phyloP scores from a whole-genome alignment of 164 flowering plant species.

The Vitis amurensis region DNA sequence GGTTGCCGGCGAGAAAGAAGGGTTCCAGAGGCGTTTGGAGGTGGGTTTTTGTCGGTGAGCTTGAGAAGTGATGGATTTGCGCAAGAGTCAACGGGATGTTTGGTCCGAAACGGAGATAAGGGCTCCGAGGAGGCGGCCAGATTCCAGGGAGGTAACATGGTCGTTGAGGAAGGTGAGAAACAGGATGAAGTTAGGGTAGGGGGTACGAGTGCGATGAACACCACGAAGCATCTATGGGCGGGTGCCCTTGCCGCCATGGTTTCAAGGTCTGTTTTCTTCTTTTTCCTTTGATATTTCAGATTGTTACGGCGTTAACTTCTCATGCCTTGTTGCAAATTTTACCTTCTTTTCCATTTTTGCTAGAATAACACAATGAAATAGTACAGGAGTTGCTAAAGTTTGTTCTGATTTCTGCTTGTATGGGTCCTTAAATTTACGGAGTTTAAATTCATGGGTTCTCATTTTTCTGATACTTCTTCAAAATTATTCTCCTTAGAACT shows the following conservation, averaged over 20 bases:
- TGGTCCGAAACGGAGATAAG: slow-evolving; percentile 24
- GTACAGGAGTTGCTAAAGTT: too few relatives aligned
- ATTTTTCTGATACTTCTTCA: too few relatives aligned
- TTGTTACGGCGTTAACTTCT: too few relatives aligned
- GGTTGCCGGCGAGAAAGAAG: not conserved
- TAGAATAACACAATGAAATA: too few relatives aligned
- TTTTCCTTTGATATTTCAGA: not conserved
- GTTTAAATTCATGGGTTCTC: too few relatives aligned
- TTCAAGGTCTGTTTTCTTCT: slow-evolving; percentile 55
- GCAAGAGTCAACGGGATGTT: slow-evolving; percentile 13
- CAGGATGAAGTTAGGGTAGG: slow-evolving; percentile 24
- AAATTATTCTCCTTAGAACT: too few relatives aligned
- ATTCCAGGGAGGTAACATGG: slow-evolving; percentile 5
- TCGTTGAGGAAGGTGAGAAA: slow-evolving; percentile 12
- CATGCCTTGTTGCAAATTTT: too few relatives aligned
- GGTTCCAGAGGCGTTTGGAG: not conserved
- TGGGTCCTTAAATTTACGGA: too few relatives aligned
- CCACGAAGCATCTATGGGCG: slow-evolving; percentile 89
- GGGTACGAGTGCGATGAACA: slow-evolving; percentile 57
- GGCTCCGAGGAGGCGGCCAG: slow-evolving; percentile 12
- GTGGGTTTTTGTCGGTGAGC: slow-evolving; percentile 38
- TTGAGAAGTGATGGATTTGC: slow-evolving; percentile 24
- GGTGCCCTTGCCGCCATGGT: slow-evolving; percentile 96
- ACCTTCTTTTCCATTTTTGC: too few relatives aligned
- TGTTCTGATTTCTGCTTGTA: too few relatives aligned